Base-by-base conservation (phyloP, 164 flowering plant species). In the Annona squamosa region DNA sequence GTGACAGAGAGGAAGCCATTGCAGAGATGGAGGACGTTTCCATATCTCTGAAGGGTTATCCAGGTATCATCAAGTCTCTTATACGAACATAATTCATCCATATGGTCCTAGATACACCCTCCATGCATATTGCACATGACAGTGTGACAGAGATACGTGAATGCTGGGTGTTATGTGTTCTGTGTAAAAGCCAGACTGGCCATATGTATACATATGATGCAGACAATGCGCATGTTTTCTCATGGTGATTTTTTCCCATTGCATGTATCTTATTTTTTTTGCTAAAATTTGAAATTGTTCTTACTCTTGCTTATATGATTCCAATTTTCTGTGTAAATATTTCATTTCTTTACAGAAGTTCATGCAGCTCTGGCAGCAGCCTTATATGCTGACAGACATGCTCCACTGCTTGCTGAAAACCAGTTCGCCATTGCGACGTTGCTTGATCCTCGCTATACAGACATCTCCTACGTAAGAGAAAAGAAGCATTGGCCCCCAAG, bases 401-500 rank as follows among this genome's bases (percentile, higher is more conserved):
- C 89, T 45, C 82, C 83, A 0, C 74, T 87, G 63, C 87, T 87
- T 6, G 93, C 93, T 4, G 93, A 89, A 79, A 87, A 84, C 79
- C 93, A 89, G 78, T 89, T 89, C 78, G 79, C 90, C 5, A 84
- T 89, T 68, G 93, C 90, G 5, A 86, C 90, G 57, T 79, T 89
- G 57, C 88, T 89, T 63, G 93, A 89, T 82, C 90, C 93, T 71
- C 86, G 81, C 77, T 87, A 85, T 72, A 84, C 87, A 12, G 93
- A 89, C 76, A 74, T 87, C 62, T 77, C 89, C 5, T 89, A 86
- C 73, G 90, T 87, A 16, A 86, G 78, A 79, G 87, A 87, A 59
- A 85, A 74, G 19, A 89, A 86, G 86, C 93, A 89, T 71, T 89
- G 93, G 93, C 93, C 93, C 46, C 90, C 92, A n/a, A 87, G 90